phyloP scores from a whole-genome alignment of 768 basidiomycete species.

The Roridomyces roridus region DNA sequence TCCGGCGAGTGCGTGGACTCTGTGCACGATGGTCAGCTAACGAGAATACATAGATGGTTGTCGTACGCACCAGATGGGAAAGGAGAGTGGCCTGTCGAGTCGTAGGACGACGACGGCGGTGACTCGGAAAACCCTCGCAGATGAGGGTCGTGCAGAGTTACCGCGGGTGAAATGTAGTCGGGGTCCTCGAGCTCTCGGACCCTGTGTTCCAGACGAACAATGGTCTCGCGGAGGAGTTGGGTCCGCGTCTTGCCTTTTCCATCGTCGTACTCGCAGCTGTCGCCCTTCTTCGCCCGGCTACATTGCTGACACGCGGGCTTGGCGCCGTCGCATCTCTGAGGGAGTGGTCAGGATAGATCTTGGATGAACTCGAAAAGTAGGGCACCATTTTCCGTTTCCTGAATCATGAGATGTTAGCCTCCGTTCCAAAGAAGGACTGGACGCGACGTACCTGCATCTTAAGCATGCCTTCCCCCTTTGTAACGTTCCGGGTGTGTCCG shows the following conservation, averaged over 20 bases:
- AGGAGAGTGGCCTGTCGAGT: constrained; percentile 65
- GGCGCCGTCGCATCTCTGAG: constrained; percentile 75
- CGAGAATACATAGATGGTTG: not conserved
- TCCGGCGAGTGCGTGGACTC: constrained; percentile 58
- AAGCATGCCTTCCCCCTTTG: constrained; percentile 77
- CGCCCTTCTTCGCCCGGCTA: constrained; percentile 75
- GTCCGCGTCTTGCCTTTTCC: constrained; percentile 86
- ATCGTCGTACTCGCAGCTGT: constrained; percentile 82
- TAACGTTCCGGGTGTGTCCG: constrained; percentile 49
- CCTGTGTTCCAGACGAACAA: constrained; percentile 72
- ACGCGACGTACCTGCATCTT: constrained; percentile 63
- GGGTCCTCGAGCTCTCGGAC: constrained; percentile 80
- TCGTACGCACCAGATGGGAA: constrained; percentile 56
- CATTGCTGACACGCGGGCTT: constrained; percentile 86
- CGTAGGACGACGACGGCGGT: constrained; percentile 55
- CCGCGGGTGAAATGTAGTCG: constrained; percentile 70
- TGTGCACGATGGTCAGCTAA: constrained; percentile 25
- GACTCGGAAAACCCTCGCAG: constrained; percentile 57
- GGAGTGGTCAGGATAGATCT: constrained; percentile 20
- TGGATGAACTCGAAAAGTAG: not conserved
- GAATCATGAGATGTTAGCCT: constrained; percentile 20
- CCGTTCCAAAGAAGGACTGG: constrained; percentile 17
- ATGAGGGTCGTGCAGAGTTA: constrained; percentile 76
- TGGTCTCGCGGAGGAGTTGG: constrained; percentile 79
- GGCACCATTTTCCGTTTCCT: constrained; percentile 77